These are phyloP conservation scores for Gremmenia infestans DNA, from an alignment of 2,329 filamentous ascomycete species.

Conservation along the genomic window DNA sequence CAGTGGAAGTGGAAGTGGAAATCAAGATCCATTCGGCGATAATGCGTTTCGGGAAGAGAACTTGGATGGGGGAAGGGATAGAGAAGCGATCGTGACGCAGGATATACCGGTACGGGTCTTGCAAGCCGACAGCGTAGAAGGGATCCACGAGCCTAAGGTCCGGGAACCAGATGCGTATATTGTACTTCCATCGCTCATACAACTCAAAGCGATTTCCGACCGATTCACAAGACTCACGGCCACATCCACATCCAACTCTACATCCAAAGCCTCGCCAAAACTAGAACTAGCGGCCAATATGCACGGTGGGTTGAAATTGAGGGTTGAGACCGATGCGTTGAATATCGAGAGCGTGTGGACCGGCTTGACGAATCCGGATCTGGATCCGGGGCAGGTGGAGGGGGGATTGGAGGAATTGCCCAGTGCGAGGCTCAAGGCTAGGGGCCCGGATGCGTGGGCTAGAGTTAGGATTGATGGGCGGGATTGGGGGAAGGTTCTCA, in stretches of 20 bases:
- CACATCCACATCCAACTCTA: slow-evolving; percentile 13
- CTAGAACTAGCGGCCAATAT: slow-evolving; percentile 90
- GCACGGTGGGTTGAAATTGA: slow-evolving; percentile 79
- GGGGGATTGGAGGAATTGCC: slow-evolving; percentile 71
- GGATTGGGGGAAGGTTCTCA: slow-evolving; percentile 93
- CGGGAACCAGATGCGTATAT: slow-evolving; percentile 94
- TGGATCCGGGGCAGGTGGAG: slow-evolving; percentile 71
- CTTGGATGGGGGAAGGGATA: slow-evolving; percentile 59
- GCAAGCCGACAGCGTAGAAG: slow-evolving; percentile 76
- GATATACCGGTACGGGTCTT: slow-evolving; percentile 94
- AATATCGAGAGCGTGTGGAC: slow-evolving; percentile 84
- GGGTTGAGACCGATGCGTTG: slow-evolving; percentile 77
- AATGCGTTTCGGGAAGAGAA: slow-evolving; percentile 42
- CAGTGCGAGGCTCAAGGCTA: slow-evolving; percentile 70
- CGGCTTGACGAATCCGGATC: slow-evolving; percentile 77
- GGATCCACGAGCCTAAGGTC: slow-evolving; percentile 87
- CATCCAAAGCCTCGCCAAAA: slow-evolving; percentile 48
- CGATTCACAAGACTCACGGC: slow-evolving; percentile 82
- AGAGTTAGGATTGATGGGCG: slow-evolving; percentile 86
- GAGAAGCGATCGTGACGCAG: slow-evolving; percentile 90
- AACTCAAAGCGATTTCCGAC: slow-evolving; percentile 91
- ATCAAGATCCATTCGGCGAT: slow-evolving; percentile 41
- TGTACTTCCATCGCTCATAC: slow-evolving; percentile 76
- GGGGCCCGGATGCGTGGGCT: slow-evolving; percentile 79
- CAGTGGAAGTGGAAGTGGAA: slow-evolving; percentile 25